These are phyloP conservation scores for Boletus holoroseus DNA, from an alignment of 1,284 basidiomycete species.

Conservation along the genomic window DNA sequence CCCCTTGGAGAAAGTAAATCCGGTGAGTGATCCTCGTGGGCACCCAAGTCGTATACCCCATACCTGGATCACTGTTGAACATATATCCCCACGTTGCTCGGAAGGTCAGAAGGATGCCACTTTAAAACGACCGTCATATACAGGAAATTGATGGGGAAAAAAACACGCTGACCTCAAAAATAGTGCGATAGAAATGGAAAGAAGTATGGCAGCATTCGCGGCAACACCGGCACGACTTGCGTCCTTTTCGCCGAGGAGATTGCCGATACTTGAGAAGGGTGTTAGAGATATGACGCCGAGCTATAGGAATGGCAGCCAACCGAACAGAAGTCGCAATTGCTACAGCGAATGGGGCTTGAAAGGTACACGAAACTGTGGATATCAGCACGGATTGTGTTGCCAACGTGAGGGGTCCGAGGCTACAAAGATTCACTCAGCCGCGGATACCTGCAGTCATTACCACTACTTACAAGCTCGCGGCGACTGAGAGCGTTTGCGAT, in stretches of 20 bases:
- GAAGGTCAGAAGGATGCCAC: constrained; percentile 67
- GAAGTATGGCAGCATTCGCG: constrained; percentile 55
- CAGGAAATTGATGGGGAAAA: constrained; percentile 6
- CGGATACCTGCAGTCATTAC: not conserved
- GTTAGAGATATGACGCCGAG: not conserved
- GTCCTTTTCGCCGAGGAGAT: constrained; percentile 72
- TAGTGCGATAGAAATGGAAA: constrained; percentile 53
- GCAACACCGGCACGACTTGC: constrained; percentile 62
- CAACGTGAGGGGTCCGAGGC: constrained; percentile 55
- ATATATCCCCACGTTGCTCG: constrained; percentile 72
- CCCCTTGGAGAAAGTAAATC: constrained; percentile 36
- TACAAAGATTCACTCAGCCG: constrained; percentile 23
- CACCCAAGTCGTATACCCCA: constrained; percentile 9
- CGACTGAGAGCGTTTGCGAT: constrained; percentile 34
- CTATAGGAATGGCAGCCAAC: constrained; percentile 34
- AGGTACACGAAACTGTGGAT: constrained; percentile 71
- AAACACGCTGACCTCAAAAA: constrained; percentile 51
- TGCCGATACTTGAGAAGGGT: constrained; percentile 56
- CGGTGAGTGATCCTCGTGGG: not conserved
- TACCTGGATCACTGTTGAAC: constrained; percentile 79
- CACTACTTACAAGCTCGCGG: constrained; percentile 50
- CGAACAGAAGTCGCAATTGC: constrained; percentile 81
- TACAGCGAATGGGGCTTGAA: constrained; percentile 80
- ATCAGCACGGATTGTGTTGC: constrained; percentile 73
- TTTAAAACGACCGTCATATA: constrained; percentile 30